Evolutionary conservation across 2,329 filamentous ascomycete genomes (phyloP).

Genomic region (Colletotrichum sp.): DNA sequence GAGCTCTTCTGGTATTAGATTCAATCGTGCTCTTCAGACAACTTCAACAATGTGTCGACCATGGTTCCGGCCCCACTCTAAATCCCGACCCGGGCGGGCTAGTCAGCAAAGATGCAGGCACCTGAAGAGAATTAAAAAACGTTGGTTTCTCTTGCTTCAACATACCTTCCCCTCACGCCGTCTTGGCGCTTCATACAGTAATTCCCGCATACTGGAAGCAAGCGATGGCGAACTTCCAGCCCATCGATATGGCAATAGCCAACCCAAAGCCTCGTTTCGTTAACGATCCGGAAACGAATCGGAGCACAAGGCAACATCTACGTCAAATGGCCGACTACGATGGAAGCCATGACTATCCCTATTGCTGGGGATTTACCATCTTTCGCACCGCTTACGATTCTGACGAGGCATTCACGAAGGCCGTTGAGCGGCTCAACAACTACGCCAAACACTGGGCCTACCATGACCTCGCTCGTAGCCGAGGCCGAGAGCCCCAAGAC

Average conservation of each 20-base stretch:
- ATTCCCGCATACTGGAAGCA: neutral
- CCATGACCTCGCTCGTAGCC: neutral
- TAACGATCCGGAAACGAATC: slow-evolving; percentile 12
- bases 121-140: neutral
- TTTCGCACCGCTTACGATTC: slow-evolving; percentile 27
- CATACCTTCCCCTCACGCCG: neutral
- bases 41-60: neutral
- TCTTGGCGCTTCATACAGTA: neutral
- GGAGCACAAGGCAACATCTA: neutral
- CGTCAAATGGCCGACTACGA: slow-evolving; percentile 21
- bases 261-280: slow-evolving; percentile 16
- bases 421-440: slow-evolving; percentile 20
- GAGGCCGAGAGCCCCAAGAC: slow-evolving; percentile 2
- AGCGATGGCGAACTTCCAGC: neutral
- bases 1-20: neutral
- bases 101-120: neutral
- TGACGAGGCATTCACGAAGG: slow-evolving; percentile 18
- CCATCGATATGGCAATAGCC: slow-evolving; percentile 23
- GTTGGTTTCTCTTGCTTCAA: neutral
- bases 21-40: neutral
- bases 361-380: slow-evolving; percentile 27
- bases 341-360: slow-evolving; percentile 24
- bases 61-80: neutral
- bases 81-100: neutral
- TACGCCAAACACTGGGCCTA: slow-evolving; percentile 20